Conservation (phyloP, 306 rosid genomes). For the Vigna mungo region DNA sequence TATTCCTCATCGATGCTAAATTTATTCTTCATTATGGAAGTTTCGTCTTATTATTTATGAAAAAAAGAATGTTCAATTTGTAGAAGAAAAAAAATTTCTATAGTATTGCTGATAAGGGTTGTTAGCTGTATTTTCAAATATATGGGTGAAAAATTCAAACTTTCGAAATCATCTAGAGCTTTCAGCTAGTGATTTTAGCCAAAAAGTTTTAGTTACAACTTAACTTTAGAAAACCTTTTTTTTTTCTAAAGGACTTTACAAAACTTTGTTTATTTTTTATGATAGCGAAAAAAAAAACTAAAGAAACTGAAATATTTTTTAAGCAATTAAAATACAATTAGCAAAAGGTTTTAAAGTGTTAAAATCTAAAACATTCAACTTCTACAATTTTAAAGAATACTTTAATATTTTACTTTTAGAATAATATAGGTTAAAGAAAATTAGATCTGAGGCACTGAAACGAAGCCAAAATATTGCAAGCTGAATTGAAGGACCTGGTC, state of each 20-base stretch:
- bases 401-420: background rate
- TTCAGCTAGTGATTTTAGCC: background rate
- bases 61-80: too few species aligned
- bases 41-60: too few species aligned
- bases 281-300: background rate
- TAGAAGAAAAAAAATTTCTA: background rate
- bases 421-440: background rate
- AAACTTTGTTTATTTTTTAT: background rate
- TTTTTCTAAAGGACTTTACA: too few species aligned
- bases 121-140: background rate
- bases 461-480: background rate
- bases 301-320: background rate
- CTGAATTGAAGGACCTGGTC: slow-evolving; percentile 14
- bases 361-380: background rate
- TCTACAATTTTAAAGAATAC: background rate
- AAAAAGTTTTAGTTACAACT: background rate
- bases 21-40: too few species aligned
- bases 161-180: background rate
- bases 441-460: background rate
- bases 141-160: background rate
- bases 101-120: background rate
- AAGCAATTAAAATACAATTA: background rate
- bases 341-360: background rate
- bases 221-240: background rate
- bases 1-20: too few species aligned